A percentile compares a stretch with the other conserved stretches of the same genome.
Conservation (phyloP, 106 monocot genomes). For the Alisma plantagoaquatica region DNA sequence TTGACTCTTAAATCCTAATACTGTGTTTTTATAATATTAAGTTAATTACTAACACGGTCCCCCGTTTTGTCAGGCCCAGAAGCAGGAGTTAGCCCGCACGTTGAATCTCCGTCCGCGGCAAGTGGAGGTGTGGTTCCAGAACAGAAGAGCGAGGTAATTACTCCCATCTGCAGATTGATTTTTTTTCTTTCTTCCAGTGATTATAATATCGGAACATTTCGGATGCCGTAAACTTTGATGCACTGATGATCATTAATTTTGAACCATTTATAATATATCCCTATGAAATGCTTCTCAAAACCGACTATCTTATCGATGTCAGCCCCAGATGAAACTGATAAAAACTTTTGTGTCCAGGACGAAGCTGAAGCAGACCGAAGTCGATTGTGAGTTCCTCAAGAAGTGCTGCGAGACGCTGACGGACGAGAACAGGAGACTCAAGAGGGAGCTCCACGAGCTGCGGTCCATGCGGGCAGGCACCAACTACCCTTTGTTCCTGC, state of each 20-base stretch:
- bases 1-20: too few species aligned
- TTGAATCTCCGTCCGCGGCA: too few species aligned
- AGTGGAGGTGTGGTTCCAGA: too few species aligned
- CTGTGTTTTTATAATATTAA: not conserved
- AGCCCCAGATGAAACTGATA: too few species aligned
- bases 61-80: conserved; percentile 27
- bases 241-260: too few species aligned
- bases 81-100: conserved; percentile 38
- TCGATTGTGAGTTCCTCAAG: conserved; percentile 32
- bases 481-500: not conserved
- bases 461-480: not conserved
- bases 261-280: too few species aligned
- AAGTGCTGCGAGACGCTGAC: conserved; percentile 32
- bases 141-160: too few species aligned
- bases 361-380: conserved; percentile 44
- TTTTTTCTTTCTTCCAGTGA: too few species aligned
- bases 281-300: too few species aligned
- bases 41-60: not conserved
- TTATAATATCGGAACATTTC: not conserved
- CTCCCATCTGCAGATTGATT: not conserved
- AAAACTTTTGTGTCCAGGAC: conserved; percentile 34
- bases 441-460: conserved; percentile 29
- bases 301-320: too few species aligned
- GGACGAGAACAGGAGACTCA: conserved; percentile 30
- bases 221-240: too few species aligned